Base-by-base conservation (phyloP, 805 yeast species). In the Kodamaea kakaduensis region DNA sequence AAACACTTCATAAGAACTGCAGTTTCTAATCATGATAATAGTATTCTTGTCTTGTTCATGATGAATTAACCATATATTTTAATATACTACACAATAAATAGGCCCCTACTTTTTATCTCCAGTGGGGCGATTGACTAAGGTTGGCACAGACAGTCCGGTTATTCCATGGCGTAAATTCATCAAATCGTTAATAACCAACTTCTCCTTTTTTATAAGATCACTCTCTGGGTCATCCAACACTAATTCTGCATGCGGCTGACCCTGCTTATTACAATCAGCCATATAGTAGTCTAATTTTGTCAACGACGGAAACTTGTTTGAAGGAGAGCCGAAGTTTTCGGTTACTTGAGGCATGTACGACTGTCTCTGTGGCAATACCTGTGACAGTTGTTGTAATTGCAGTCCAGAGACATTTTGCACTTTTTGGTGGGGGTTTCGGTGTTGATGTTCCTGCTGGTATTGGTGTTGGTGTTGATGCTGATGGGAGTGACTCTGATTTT, bases 161-260 rank as follows among this genome's bases (percentile, higher is more conserved):
- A 25, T 25, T 6, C 38, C 38, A 23, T 35, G 33, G n/a, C 45
- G 34, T 32, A 45, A 28, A 19, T 32, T 45, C 45, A 45, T 43
- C 27, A 45, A 36, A 27, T 45, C 49, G 28, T 43, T 41, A 9
- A 56, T 51, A 1, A 53, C 65, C 34, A 53, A 38, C 33, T 54
- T 56, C 37, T 61, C 67, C 33, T 59, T 53, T 24, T 52, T 55
- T 3, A 51, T 30, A 29, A 57, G 31, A 12, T 58, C 61, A 5
- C 51, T 50, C 18, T 47, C 44, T 12, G 31, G 23, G n/a, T 13
- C 14, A 22, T 29, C 17, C 15, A 17, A 23, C 25, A 14, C 12
- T 21, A 25, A 16, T 20, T 19, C 19, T 20, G 25, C 32, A 9
- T 19, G 13, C 22, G 10, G n/a, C 31, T 27, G 7, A 22, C 23